A percentile compares a stretch with the other conserved stretches of the same genome.
Conservation (phyloP, 2,329 filamentous ascomycete species). For the Ophiostoma quercus region DNA sequence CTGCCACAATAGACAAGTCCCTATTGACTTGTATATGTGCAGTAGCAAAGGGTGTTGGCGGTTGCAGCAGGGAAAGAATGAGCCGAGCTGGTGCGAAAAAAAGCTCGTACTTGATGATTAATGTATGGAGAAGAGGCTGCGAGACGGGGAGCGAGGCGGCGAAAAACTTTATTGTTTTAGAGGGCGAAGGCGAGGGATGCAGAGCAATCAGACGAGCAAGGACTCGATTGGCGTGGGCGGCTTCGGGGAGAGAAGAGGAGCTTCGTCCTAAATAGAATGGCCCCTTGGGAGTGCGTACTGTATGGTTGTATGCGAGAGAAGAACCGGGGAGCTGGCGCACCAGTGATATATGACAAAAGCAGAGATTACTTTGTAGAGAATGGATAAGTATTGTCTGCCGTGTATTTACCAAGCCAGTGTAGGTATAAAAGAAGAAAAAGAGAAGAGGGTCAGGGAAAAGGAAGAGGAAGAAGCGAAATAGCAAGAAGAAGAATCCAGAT, state of each 20-base stretch:
- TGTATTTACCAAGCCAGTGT: background rate
- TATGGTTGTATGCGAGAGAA: background rate
- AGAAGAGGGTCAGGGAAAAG: background rate
- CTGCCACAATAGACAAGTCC: background rate
- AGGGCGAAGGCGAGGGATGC: background rate
- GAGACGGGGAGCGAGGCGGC: background rate
- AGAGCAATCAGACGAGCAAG: conserved; percentile 1
- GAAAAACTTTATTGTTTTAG: background rate
- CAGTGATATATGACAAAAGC: background rate
- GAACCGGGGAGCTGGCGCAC: background rate
- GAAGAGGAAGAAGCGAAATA: background rate
- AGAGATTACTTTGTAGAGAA: background rate
- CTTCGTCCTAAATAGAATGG: conserved; percentile 12
- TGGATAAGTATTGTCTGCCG: background rate
- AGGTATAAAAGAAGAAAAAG: background rate
- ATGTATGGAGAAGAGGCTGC: background rate
- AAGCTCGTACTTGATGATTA: background rate
- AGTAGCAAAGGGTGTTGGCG: conserved; percentile 4
- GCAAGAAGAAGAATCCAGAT: background rate
- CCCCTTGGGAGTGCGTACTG: conserved; percentile 8
- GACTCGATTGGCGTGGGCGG: conserved; percentile 17
- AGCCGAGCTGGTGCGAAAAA: background rate
- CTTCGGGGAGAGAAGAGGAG: conserved; percentile 17
- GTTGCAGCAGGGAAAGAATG: background rate
- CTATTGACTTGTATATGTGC: background rate